Percentiles rank a stretch among this genome's conserved stretches.
Evolutionary conservation across 176 grass and related monocot genomes (phyloP).

Genomic region (Pontederia crassipes): DNA sequence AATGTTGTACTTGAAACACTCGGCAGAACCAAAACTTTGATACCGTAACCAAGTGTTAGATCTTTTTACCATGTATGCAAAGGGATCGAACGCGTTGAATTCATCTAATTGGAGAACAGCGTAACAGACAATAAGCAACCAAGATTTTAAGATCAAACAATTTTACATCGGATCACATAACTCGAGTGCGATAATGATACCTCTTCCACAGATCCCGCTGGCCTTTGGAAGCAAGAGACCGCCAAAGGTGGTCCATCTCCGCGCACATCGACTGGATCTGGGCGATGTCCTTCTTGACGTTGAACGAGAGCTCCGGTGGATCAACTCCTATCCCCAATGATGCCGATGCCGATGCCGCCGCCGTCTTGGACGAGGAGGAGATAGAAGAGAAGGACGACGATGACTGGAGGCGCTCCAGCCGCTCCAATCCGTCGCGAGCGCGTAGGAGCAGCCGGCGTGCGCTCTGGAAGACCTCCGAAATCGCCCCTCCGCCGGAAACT

Average conservation of each 20-base stretch:
- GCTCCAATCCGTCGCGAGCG: conserved; percentile 47
- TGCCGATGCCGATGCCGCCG: conserved; percentile 13
- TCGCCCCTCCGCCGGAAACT: conserved; percentile 26
- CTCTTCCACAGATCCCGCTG: conserved; percentile 98
- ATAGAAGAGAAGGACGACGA: conserved; percentile 45
- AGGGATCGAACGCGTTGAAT: too few relatives aligned
- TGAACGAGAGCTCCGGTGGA: conserved; percentile 29
- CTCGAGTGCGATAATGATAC: conserved; percentile 19
- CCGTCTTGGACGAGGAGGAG: not conserved
- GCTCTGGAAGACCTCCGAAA: conserved; percentile 95
- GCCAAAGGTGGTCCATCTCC: conserved; percentile 95
- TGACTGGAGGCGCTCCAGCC: conserved; percentile 59
- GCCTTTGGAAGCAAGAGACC: conserved; percentile 58
- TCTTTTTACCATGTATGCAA: too few relatives aligned
- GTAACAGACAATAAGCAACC: not conserved
- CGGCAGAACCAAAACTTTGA: too few relatives aligned
- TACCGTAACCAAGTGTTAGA: too few relatives aligned
- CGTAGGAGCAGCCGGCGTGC: conserved; percentile 57
- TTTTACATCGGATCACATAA: not conserved
- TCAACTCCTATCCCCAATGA: conserved; percentile 26
- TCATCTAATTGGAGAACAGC: too few relatives aligned
- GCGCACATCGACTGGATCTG: conserved; percentile 91
- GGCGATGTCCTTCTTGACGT: conserved; percentile 45
- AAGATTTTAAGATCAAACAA: not conserved
- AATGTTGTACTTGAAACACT: too few relatives aligned